Base-by-base conservation (phyloP, 2,329 filamentous ascomycete species). In the Fusarium continuum region DNA sequence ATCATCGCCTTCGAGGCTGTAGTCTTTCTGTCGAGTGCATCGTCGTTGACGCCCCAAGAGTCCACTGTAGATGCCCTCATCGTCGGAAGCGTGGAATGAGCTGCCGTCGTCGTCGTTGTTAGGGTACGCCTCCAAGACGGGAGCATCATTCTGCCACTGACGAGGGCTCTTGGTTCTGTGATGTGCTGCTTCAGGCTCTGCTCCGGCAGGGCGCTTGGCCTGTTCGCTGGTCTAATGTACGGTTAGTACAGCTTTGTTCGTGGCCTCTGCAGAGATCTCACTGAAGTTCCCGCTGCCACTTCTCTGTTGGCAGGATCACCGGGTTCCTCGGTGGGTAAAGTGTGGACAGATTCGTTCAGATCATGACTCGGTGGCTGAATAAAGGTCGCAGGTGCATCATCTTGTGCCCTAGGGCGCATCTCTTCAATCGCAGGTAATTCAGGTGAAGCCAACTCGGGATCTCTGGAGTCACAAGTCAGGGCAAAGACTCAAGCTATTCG, bases 121-220 rank as follows among this genome's bases (percentile, higher is more conserved):
- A 3, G 11, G 16, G 22, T 16, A n/a, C 8, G 16, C 22, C 7
- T 17, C 16, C 11, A 23, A 13, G 19, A 4, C 4, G n/a, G 14
- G 9, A 9, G 5, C 9, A 6, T 23, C 4, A 16, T 34, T 7
- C 14, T 22, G 35, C n/a, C 25, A 19, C 20, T 43, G 25, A 13
- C 56, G 45, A 23, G 46, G 14, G 20, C 34, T 52, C 26, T 60
- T 60, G 25, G 45, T 26, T 31, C 29, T 32, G 14, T 32, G 45
- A 8, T 7, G 35, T n/a, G 17, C 7, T 5, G 28, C 28, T 8
- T 52, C 45, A n/a, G 5, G 40, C n/a, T 52, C 53, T 19, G 28
- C 20, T 34, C 46, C 53, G 10, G 56, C 56, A 13, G 39, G 39
- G 9, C 56, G 40, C 28, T 59, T 59, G 16, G 14, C 7, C 19